A percentile compares a stretch with the other conserved stretches of the same genome.
These are phyloP conservation scores for Candida koratica DNA, from an alignment of 805 yeast genomes.

Conservation along the genomic window DNA sequence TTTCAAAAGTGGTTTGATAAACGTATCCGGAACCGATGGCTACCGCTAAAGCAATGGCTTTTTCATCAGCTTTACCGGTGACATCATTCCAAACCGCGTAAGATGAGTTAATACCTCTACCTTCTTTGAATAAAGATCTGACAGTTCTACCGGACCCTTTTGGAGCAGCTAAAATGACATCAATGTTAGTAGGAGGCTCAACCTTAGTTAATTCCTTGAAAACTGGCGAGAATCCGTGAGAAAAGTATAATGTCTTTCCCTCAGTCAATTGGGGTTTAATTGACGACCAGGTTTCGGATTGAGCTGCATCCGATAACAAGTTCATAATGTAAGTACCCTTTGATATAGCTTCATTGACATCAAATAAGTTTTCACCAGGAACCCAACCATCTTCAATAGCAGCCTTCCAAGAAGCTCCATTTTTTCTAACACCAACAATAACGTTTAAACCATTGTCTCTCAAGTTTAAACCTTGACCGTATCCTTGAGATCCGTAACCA, in stretches of 20 bases:
- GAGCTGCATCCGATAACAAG: conserved; percentile 98
- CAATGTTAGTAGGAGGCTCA: conserved; percentile 90
- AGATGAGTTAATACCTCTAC: conserved; percentile 99
- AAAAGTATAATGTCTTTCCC: conserved; percentile 97
- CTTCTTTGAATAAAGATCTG: conserved; percentile 98
- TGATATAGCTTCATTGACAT: conserved; percentile 86
- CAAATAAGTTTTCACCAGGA: conserved; percentile 97
- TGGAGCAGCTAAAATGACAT: conserved; percentile 98
- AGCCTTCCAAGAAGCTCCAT: conserved; percentile 99
- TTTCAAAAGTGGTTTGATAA: conserved; percentile 98
- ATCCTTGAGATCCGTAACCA: conserved; percentile 99
- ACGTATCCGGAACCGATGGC: conserved; percentile 99
- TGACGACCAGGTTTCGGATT: conserved; percentile 93
- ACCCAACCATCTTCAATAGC: conserved; percentile 99
- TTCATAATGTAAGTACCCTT: conserved; percentile 96
- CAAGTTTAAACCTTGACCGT: conserved; percentile 99
- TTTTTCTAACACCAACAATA: conserved; percentile 95
- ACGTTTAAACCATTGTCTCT: conserved; percentile 99
- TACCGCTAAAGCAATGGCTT: conserved; percentile 96
- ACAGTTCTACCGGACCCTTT: conserved; percentile 99
- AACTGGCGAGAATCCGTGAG: conserved; percentile 99
- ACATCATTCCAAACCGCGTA: conserved; percentile 99
- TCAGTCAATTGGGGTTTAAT: conserved; percentile 89
- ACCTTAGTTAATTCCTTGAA: conserved; percentile 97
- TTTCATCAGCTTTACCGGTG: conserved; percentile 98